Evolutionary conservation across 2,329 filamentous ascomycete species (phyloP), one percentile per base, ranked within the genome.

Genomic region (Septoria linicola): DNA sequence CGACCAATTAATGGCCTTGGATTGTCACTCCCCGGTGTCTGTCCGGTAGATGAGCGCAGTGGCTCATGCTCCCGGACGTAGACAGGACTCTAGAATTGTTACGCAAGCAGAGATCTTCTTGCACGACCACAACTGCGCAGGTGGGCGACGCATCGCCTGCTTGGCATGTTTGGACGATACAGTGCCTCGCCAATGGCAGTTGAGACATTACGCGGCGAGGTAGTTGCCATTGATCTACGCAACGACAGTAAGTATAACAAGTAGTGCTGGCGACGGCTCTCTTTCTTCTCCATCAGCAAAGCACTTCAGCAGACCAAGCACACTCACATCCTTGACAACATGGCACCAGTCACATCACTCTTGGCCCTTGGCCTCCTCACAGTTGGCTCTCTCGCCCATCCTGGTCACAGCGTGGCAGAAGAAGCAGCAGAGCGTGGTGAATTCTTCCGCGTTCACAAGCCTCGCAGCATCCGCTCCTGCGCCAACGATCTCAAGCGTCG

Each of bases 381-480:
- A 14, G 25, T 51, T 17, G 51, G 41, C 25, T 51, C 51, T 16
- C 42, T 64, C 16, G 60, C 60, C 17, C 62, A 63, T 27, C 62
- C 62, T 23, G 62, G 58, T 35, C 56, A 62, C 41, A 47, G 48
- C 40, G 45, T 58, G 11, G 42, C 30, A 2, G 49, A 58, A 34
- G 59, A 63, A 46, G 60, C 59, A 4, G 54, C 55, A 34, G 61
- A 62, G 43, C 57, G 59, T 19, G 52, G 32, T 5, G 48, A 55
- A 13, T 63, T 54, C 44, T 25, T 62, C 13, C 32, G 51, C 21
- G 53, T 55, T 7, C 46, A 53, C 42, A 53, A 53, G 25, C 55
- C 59, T 30, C 57, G 59, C n/a, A 55, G 53, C 8, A 57, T 63
- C 27, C 54, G 55, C 40, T 57, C 51, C 30, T 63, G 61, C 36